A percentile compares a stretch with the other conserved stretches of the same genome.
These are phyloP conservation scores for Bothriochloa decipiens DNA, from an alignment of 176 grass and related monocot genomes.

Conservation along the genomic window DNA sequence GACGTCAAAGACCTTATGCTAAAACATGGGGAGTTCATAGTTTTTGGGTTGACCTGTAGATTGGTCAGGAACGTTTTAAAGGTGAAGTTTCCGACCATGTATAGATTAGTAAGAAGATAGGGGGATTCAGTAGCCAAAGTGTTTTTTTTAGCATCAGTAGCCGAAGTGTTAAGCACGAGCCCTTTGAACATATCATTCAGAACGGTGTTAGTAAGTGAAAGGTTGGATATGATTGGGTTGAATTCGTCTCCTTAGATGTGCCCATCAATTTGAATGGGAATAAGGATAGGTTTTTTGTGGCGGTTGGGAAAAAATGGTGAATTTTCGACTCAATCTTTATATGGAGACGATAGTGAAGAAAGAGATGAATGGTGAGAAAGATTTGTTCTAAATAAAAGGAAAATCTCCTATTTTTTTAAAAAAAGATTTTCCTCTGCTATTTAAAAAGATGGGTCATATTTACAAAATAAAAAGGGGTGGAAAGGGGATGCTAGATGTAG, in stretches of 20 bases:
- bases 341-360: not conserved
- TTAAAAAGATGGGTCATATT: not conserved
- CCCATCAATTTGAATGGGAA: not conserved
- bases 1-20: too few relatives aligned
- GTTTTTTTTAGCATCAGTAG: too few relatives aligned
- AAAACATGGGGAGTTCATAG: too few relatives aligned
- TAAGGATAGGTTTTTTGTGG: not conserved
- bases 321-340: not conserved
- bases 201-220: too few relatives aligned
- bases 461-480: not conserved
- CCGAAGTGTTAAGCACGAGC: too few relatives aligned
- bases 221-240: too few relatives aligned
- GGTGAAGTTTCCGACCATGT: too few relatives aligned
- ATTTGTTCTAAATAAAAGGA: not conserved
- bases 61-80: too few relatives aligned
- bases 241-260: not conserved
- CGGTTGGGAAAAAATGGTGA: not conserved
- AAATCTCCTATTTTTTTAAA: not conserved
- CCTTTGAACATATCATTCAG: too few relatives aligned
- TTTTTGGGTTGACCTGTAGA: too few relatives aligned
- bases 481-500: not conserved
- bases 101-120: too few relatives aligned
- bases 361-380: not conserved
- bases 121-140: too few relatives aligned
- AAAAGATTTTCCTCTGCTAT: not conserved